Evolutionary conservation across 2,329 filamentous ascomycete species (phyloP).

Genomic region (Neurospora sp.): DNA sequence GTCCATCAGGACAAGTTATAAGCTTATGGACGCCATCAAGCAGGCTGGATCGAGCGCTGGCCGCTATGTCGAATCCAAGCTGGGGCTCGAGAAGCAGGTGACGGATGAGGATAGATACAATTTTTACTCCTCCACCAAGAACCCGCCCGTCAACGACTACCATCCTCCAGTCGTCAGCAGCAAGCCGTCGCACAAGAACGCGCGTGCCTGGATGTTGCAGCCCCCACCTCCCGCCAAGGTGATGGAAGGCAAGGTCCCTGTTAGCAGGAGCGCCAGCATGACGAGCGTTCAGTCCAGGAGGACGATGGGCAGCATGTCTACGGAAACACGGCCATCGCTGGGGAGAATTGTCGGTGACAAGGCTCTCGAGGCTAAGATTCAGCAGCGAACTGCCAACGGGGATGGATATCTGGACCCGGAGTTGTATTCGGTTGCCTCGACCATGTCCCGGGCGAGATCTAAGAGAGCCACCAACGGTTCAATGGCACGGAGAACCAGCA

Average conservation of each 20-base stretch:
- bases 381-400: conserved; percentile 25
- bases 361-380: conserved; percentile 36
- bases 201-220: conserved; percentile 84
- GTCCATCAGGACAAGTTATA: conserved; percentile 41
- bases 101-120: conserved; percentile 41
- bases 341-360: conserved; percentile 35
- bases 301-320: conserved; percentile 23
- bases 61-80: conserved; percentile 40
- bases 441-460: conserved; percentile 14
- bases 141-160: conserved; percentile 74
- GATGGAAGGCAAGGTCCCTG: conserved; percentile 78
- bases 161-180: conserved; percentile 77
- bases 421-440: conserved; percentile 10
- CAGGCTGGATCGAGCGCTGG: conserved; percentile 48
- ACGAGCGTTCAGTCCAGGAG: conserved; percentile 39
- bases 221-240: conserved; percentile 81
- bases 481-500: conserved; percentile 15
- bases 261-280: conserved; percentile 51
- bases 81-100: conserved; percentile 42
- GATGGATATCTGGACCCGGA: conserved; percentile 20
- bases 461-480: conserved; percentile 15
- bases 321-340: conserved; percentile 18
- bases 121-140: conserved; percentile 50
- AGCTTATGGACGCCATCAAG: conserved; percentile 46
- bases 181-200: conserved; percentile 57